Percentiles rank a stretch among this genome's conserved stretches.
These are phyloP conservation scores for Trypanosoma theileri DNA, from an alignment of 208 protist species.

Conservation along the genomic window DNA sequence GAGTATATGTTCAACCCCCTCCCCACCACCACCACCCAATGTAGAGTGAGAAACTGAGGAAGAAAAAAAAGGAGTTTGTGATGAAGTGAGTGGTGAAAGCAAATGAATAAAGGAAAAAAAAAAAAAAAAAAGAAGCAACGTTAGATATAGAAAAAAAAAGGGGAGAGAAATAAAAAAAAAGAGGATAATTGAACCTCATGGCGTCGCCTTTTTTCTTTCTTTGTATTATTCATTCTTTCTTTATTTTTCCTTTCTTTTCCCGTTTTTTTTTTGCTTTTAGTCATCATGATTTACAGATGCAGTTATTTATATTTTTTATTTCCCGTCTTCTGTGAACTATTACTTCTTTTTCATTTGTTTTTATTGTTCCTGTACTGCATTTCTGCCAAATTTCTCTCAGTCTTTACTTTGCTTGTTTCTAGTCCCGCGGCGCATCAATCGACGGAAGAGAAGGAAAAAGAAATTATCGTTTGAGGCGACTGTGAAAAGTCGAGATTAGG, in stretches of 20 bases:
- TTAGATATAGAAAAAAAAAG: constrained; percentile 12
- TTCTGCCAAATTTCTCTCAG: background rate
- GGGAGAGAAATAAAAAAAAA: background rate
- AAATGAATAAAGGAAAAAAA: constrained; percentile 6
- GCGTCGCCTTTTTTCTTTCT: background rate
- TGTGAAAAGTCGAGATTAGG: background rate
- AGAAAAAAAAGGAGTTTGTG: background rate
- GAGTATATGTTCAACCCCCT: too few relatives aligned
- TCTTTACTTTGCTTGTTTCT: background rate
- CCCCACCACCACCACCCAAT: background rate
- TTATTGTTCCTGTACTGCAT: background rate
- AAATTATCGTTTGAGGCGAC: background rate
- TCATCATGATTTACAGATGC: background rate
- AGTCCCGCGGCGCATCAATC: too few relatives aligned
- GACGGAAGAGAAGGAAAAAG: background rate
- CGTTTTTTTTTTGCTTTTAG: background rate
- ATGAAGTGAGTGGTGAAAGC: background rate
- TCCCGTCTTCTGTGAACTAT: background rate
- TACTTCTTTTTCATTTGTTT: constrained; percentile 1
- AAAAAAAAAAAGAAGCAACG: constrained; percentile 10
- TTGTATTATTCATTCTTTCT: background rate
- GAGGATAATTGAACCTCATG: too few relatives aligned
- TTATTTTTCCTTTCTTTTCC: background rate
- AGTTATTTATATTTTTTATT: constrained; percentile 1
- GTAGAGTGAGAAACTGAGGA: background rate